phyloP scores from a whole-genome alignment of 495 filamentous ascomycete species.

The Aspergillus cristatus region DNA sequence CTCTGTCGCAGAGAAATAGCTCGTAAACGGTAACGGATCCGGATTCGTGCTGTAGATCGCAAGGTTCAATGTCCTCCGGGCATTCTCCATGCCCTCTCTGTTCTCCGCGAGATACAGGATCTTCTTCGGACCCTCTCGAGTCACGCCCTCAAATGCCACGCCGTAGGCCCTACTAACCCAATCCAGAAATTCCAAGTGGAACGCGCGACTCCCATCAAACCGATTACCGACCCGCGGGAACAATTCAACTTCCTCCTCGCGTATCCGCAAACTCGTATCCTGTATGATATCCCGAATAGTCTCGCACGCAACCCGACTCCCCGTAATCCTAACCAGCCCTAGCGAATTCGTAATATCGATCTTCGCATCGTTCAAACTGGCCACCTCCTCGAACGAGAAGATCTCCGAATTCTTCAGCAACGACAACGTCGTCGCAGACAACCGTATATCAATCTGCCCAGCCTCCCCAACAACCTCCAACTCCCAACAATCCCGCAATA shows the following conservation, averaged over 20 bases:
- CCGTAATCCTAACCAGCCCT: constrained; percentile 33
- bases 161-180: constrained; percentile 25
- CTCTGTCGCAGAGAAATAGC: constrained; percentile 26
- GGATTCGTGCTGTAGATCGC: constrained; percentile 14
- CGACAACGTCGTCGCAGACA: constrained; percentile 16
- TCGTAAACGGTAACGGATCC: constrained; percentile 22
- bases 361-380: constrained; percentile 27
- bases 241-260: constrained; percentile 18
- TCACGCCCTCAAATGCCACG: constrained; percentile 15
- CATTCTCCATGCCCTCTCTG: constrained; percentile 22
- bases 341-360: constrained; percentile 31
- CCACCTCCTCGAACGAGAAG: constrained; percentile 37
- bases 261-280: constrained; percentile 28
- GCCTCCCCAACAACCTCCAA: constrained; percentile 26
- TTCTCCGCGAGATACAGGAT: constrained; percentile 29
- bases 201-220: constrained; percentile 5
- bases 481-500: constrained; percentile 38
- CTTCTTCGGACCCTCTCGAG: constrained; percentile 10
- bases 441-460: constrained; percentile 33
- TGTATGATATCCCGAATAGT: constrained; percentile 31
- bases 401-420: constrained; percentile 22
- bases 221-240: constrained; percentile 4
- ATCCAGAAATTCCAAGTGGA: constrained; percentile 21
- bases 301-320: constrained; percentile 26
- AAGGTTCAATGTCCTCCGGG: constrained; percentile 27